phyloP scores from a whole-genome alignment of 78 protist genomes.

The Protostelium mycophagum region DNA sequence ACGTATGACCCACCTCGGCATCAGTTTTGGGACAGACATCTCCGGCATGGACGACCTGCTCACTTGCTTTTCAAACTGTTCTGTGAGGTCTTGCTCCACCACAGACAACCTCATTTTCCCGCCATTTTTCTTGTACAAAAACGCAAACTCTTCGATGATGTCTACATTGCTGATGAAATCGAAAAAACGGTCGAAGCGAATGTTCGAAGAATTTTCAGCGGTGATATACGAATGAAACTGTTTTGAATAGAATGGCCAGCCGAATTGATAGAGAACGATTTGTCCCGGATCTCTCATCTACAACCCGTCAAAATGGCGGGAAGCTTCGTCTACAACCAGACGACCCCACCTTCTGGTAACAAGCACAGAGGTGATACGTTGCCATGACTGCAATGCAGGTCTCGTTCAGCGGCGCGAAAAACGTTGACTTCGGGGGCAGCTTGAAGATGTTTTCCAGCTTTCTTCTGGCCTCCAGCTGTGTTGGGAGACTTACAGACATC shows the following conservation, averaged over 20 bases:
- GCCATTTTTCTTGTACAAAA: neutral
- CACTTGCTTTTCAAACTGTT: neutral
- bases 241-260: neutral
- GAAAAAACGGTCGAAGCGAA: neutral
- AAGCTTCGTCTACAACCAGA: no score
- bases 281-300: neutral
- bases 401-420: neutral
- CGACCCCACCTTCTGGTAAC: neutral
- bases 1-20: neutral
- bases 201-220: neutral
- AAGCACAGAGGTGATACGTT: neutral
- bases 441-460: neutral
- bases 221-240: neutral
- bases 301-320: neutral
- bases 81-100: neutral
- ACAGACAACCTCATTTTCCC: neutral
- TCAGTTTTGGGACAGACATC: neutral
- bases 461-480: neutral
- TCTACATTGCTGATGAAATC: neutral
- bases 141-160: neutral
- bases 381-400: neutral
- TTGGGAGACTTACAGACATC: neutral
- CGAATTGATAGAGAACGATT: neutral
- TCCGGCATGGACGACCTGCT: neutral
- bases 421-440: neutral